Evolutionary conservation across 306 rosid genomes (phyloP).

Genomic region (Delonix regia): DNA sequence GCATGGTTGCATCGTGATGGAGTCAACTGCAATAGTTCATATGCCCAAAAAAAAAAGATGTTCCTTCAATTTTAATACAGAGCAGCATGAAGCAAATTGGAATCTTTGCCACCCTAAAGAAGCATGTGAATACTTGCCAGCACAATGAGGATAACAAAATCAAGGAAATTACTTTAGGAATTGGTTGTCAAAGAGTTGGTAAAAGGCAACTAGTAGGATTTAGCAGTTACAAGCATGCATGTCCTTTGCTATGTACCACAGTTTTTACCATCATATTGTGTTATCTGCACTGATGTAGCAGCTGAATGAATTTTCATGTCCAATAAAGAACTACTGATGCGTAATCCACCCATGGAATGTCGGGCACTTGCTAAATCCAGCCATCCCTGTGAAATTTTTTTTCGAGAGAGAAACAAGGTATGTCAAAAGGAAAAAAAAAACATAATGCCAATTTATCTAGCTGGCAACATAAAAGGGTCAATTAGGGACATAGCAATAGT

Average conservation of each 20-base stretch:
- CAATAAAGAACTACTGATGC: conserved; percentile 68
- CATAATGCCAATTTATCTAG: not conserved
- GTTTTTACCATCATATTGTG: conserved; percentile 50
- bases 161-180: not conserved
- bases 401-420: not conserved
- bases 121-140: conserved; percentile 26
- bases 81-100: not conserved
- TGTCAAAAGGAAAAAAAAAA: conserved; percentile 11
- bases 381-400: conserved; percentile 69
- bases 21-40: conserved; percentile 33
- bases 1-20: conserved; percentile 38
- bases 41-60: conserved; percentile 31
- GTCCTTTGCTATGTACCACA: not conserved
- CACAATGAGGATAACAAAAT: conserved; percentile 7
- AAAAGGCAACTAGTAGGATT: conserved; percentile 9
- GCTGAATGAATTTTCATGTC: conserved; percentile 76
- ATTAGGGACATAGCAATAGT: not conserved
- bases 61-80: conserved; percentile 2
- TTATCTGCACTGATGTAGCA: conserved; percentile 61
- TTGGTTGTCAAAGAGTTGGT: not conserved
- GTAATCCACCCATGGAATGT: conserved; percentile 88
- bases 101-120: conserved; percentile 2
- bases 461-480: conserved; percentile 15
- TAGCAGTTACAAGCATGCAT: conserved; percentile 18
- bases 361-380: conserved; percentile 84